These are phyloP conservation scores for Drechslera avenae DNA, from an alignment of 2,329 filamentous ascomycete species.

Conservation along the genomic window DNA sequence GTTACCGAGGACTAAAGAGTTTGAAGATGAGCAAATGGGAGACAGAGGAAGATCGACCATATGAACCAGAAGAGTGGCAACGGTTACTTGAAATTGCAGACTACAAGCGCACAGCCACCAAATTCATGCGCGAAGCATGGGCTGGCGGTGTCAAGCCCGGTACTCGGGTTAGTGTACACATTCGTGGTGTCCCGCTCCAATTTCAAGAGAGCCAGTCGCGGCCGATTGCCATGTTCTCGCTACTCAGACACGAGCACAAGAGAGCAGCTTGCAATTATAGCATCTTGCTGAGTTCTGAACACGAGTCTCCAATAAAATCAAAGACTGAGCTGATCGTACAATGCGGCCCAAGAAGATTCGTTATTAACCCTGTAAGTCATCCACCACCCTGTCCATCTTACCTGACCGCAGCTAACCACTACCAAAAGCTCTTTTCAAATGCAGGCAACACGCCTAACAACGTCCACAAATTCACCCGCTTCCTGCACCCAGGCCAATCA, in stretches of 20 bases:
- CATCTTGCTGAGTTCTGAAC: conserved; percentile 80
- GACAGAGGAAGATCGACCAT: conserved; percentile 80
- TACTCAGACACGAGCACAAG: conserved; percentile 95
- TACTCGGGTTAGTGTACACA: conserved; percentile 78
- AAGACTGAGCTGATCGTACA: conserved; percentile 93
- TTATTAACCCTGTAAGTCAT: conserved; percentile 71
- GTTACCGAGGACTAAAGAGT: conserved; percentile 92
- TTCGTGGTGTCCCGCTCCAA: conserved; percentile 64
- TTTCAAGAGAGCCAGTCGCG: conserved; percentile 59
- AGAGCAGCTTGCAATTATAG: conserved; percentile 83
- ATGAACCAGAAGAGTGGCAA: conserved; percentile 89
- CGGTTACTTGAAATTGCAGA: conserved; percentile 86
- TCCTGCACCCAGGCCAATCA: conserved; percentile 85
- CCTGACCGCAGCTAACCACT: conserved; percentile 8
- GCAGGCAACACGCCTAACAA: conserved; percentile 92
- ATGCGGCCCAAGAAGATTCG: conserved; percentile 83
- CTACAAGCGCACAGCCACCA: conserved; percentile 81
- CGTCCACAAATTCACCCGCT: conserved; percentile 95
- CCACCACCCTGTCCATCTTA: background rate
- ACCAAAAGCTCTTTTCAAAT: conserved; percentile 72
- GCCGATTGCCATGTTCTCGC: conserved; percentile 79
- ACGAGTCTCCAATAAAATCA: conserved; percentile 77
- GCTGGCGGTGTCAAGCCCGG: conserved; percentile 86
- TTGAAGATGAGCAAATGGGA: conserved; percentile 88
- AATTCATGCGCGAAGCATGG: conserved; percentile 78